phyloP scores from a whole-genome alignment of 306 rosid species.

The Cicer judaicum region DNA sequence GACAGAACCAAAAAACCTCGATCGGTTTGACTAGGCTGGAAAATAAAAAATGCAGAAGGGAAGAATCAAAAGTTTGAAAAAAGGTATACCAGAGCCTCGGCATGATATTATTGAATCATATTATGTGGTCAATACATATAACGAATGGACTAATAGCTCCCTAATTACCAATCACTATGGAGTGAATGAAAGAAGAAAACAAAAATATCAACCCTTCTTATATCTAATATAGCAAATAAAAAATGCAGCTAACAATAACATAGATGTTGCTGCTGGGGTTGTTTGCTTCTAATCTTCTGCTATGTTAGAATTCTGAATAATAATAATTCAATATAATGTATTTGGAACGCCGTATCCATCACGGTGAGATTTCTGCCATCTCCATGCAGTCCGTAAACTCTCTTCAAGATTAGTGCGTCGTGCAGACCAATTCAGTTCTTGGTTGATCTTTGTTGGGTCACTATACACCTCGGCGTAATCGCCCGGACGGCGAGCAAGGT shows the following conservation, averaged over 20 bases:
- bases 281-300: constrained; percentile 39
- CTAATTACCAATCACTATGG: constrained; percentile 51
- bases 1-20: too few relatives aligned
- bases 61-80: background rate
- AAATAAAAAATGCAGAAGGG: background rate
- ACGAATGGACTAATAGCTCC: constrained; percentile 53
- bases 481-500: constrained; percentile 85
- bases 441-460: constrained; percentile 74
- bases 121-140: constrained; percentile 62
- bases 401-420: constrained; percentile 63
- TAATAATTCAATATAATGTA: constrained; percentile 46
- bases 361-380: constrained; percentile 86
- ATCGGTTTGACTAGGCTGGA: too few relatives aligned
- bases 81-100: constrained; percentile 43
- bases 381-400: constrained; percentile 84
- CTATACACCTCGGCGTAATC: constrained; percentile 93
- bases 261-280: constrained; percentile 39
- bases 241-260: constrained; percentile 40
- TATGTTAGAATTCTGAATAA: constrained; percentile 42
- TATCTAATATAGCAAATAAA: constrained; percentile 38
- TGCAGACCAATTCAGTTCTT: constrained; percentile 84
- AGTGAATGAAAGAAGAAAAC: constrained; percentile 15
- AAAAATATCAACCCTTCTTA: constrained; percentile 29
- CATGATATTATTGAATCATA: constrained; percentile 62
- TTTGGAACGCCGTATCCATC: constrained; percentile 68